A percentile compares a stretch with the other conserved stretches of the same genome.
These are phyloP conservation scores for Pichia paraexigua DNA, from an alignment of 805 yeast genomes.

Conservation along the genomic window DNA sequence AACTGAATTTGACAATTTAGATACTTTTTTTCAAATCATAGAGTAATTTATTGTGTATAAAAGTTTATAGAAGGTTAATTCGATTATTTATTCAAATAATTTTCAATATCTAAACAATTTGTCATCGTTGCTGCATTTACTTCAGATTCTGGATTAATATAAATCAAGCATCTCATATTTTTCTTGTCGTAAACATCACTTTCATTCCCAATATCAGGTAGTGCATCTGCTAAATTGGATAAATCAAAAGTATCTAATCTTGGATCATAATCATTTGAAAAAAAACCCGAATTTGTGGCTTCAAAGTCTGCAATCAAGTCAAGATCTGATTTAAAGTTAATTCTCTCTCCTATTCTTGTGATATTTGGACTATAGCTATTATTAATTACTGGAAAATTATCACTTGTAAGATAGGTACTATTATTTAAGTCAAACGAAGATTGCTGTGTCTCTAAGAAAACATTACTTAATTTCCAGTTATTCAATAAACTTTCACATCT, in stretches of 20 bases:
- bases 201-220: neutral
- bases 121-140: neutral
- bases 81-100: neutral
- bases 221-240: neutral
- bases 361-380: neutral
- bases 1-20: neutral
- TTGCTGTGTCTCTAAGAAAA: neutral
- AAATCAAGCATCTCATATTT: neutral
- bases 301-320: constrained; percentile 4
- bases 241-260: neutral
- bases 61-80: neutral
- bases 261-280: constrained; percentile 5
- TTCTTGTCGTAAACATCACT: neutral
- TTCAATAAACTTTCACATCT: neutral
- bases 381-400: neutral
- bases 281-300: neutral
- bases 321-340: neutral
- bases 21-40: neutral
- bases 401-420: neutral
- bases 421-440: neutral
- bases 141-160: neutral
- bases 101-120: constrained; percentile 3
- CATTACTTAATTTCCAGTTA: neutral
- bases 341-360: neutral
- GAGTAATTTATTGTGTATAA: neutral